Evolutionary conservation across 768 basidiomycete genomes (phyloP).

Genomic region (Macrolepiota fuliginosa): DNA sequence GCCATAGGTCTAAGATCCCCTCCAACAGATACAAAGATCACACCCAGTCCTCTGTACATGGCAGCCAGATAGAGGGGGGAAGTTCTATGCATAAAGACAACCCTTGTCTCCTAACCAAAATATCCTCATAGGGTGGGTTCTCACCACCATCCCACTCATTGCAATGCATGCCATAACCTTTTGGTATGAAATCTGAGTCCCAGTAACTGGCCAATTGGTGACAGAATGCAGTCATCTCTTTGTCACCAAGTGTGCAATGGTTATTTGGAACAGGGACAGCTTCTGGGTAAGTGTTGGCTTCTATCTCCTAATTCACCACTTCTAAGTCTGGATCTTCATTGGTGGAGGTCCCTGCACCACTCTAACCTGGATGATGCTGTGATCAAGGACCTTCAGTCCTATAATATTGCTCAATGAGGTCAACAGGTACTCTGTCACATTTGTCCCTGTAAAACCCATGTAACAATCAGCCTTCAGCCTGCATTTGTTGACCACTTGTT

Average conservation of each 20-base stretch:
- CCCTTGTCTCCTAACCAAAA: background rate
- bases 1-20: background rate
- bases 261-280: background rate
- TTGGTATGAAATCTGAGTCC: background rate
- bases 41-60: background rate
- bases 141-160: background rate
- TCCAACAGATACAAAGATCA: background rate
- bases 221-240: background rate
- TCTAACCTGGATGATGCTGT: background rate
- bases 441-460: background rate
- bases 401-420: background rate
- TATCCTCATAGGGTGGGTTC: background rate
- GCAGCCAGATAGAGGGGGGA: background rate
- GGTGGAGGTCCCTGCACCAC: background rate
- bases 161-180: background rate
- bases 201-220: background rate
- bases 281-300: background rate
- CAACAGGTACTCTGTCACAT: background rate
- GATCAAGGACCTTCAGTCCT: background rate
- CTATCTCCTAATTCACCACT: background rate
- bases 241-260: background rate
- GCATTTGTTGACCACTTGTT: background rate
- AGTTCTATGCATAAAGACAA: background rate
- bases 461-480: background rate
- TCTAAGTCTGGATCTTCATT: background rate